Percentiles rank a stretch among this genome's conserved stretches.
Conservation (phyloP, 2,329 filamentous ascomycete species). For the Orbilia quercus region DNA sequence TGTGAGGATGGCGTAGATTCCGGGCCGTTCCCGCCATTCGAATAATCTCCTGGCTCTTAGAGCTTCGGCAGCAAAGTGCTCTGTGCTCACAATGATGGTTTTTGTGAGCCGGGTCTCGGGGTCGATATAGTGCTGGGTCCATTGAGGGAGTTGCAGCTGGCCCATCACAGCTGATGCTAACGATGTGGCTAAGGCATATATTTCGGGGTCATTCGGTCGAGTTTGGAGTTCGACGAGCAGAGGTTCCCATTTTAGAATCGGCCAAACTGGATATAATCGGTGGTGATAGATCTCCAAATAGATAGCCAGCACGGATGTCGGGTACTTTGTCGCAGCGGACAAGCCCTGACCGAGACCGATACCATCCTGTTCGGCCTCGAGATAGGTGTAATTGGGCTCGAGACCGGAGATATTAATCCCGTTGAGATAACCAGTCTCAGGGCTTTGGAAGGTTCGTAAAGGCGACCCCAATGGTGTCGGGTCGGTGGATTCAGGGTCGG, state of each 20-base stretch:
- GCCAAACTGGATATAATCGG: conserved; percentile 51
- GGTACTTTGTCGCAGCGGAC: conserved; percentile 40
- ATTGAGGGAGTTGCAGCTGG: conserved; percentile 48
- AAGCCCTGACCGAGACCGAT: conserved; percentile 44
- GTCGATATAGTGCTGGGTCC: conserved; percentile 45
- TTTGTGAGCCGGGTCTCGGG: conserved; percentile 45
- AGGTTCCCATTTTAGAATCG: conserved; percentile 49
- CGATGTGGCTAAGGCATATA: conserved; percentile 45
- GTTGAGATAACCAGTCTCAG: conserved; percentile 14
- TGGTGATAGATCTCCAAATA: conserved; percentile 54
- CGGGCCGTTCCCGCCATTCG: conserved; percentile 43
- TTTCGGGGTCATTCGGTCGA: conserved; percentile 46
- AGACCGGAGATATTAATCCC: conserved; percentile 15
- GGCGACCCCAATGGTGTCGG: conserved; percentile 39
- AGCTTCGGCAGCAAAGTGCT: conserved; percentile 49
- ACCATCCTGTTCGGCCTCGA: conserved; percentile 48
- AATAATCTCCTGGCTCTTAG: conserved; percentile 39
- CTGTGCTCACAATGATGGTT: conserved; percentile 40
- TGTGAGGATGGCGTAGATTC: conserved; percentile 42
- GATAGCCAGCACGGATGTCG: conserved; percentile 40
- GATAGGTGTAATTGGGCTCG: conserved; percentile 35
- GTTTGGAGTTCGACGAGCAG: conserved; percentile 30
- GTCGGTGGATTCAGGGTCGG: conserved; percentile 45
- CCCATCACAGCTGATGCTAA: conserved; percentile 50
- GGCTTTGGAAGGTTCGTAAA: conserved; percentile 21